phyloP scores from a whole-genome alignment of 768 basidiomycete genomes.

The Suillus americanus region DNA sequence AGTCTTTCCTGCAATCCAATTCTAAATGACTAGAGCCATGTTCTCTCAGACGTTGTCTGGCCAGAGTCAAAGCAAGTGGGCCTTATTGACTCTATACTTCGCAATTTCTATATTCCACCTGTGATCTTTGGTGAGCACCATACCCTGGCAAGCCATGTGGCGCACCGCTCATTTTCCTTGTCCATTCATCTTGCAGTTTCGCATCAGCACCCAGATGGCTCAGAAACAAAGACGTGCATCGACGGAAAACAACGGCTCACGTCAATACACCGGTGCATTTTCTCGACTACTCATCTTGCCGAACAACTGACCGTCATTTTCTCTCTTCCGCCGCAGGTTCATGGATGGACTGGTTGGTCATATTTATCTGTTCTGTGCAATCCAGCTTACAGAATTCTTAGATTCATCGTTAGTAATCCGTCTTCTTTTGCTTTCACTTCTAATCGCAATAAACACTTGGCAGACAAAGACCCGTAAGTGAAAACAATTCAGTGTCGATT shows the following conservation, averaged over 20 bases:
- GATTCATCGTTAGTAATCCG: constrained; percentile 53
- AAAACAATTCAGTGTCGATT: neutral
- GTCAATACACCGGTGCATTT: constrained; percentile 62
- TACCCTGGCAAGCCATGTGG: neutral
- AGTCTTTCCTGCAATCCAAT: neutral
- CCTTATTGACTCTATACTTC: constrained; percentile 75
- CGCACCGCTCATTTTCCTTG: neutral
- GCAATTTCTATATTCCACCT: constrained; percentile 80
- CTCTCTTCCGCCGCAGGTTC: constrained; percentile 41
- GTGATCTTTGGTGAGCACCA: constrained; percentile 66
- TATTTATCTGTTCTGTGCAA: constrained; percentile 4
- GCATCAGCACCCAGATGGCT: constrained; percentile 56
- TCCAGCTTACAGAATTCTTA: constrained; percentile 20
- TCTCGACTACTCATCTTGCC: neutral
- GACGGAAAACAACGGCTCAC: constrained; percentile 84
- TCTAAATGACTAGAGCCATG: neutral
- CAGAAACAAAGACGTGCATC: constrained; percentile 66
- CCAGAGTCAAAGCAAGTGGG: constrained; percentile 71
- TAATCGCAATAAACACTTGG: constrained; percentile 3
- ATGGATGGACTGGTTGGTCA: constrained; percentile 65
- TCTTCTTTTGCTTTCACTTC: neutral
- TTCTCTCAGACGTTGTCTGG: constrained; percentile 70
- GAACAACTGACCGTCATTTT: constrained; percentile 1
- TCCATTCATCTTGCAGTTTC: constrained; percentile 39
- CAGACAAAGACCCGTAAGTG: constrained; percentile 49